These are phyloP conservation scores for Colletotrichum sp. DNA, from an alignment of 2,329 filamentous ascomycete genomes.

Conservation along the genomic window DNA sequence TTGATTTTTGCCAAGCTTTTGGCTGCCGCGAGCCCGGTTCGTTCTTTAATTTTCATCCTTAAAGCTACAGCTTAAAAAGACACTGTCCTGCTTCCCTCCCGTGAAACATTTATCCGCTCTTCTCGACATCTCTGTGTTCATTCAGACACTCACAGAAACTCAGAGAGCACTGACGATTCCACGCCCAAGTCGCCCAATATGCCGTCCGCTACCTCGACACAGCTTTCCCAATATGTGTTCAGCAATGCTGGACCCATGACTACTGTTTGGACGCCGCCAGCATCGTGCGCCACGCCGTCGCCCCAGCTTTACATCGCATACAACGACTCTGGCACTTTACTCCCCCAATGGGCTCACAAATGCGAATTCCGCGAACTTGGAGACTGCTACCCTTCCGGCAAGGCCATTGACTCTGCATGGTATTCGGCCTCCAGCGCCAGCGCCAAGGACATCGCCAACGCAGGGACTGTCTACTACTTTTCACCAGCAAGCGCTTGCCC, in stretches of 20 bases:
- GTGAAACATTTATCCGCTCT: neutral
- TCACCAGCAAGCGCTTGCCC: conserved; percentile 30
- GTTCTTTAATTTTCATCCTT: neutral
- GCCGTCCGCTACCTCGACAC: neutral
- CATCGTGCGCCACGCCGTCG: conserved; percentile 8
- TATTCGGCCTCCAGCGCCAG: neutral
- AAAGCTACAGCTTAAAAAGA: neutral
- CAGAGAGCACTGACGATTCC: neutral
- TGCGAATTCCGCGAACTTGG: conserved; percentile 12
- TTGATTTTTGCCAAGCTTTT: neutral
- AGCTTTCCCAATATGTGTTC: neutral
- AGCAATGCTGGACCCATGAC: conserved; percentile 23
- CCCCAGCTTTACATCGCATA: neutral
- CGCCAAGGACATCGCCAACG: neutral
- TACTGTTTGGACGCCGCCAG: conserved; percentile 20
- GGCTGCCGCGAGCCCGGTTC: neutral
- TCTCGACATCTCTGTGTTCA: neutral
- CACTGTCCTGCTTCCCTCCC: neutral
- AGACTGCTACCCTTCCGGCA: conserved; percentile 26
- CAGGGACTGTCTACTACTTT: conserved; percentile 20
- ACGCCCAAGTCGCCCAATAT: neutral
- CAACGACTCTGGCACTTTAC: neutral
- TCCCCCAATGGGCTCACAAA: neutral
- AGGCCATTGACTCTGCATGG: conserved; percentile 12
- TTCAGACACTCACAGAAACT: neutral